Percentiles rank a stretch among this genome's conserved stretches.
Conservation (phyloP, 2,329 filamentous ascomycete species). For the Pseudogymnoascus sp. region DNA sequence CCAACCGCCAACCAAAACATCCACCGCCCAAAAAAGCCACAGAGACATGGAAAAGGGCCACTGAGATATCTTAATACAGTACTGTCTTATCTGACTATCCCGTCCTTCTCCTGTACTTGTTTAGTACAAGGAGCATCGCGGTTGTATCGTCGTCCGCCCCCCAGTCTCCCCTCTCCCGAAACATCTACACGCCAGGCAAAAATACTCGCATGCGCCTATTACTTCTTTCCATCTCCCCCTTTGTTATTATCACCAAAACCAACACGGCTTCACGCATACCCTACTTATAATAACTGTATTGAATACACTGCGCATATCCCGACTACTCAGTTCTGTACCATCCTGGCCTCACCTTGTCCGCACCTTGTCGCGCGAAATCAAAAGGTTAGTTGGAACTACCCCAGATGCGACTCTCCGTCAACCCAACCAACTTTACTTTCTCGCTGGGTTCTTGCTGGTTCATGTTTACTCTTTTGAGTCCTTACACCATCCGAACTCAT, state of each 20-base stretch:
- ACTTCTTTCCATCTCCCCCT: neutral
- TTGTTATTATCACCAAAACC: slow-evolving; percentile 8
- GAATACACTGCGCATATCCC: neutral
- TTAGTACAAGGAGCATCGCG: neutral
- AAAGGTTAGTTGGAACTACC: neutral
- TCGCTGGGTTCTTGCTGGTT: neutral
- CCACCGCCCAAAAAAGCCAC: slow-evolving; percentile 1
- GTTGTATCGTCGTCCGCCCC: neutral
- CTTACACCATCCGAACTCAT: neutral
- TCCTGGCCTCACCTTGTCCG: neutral
- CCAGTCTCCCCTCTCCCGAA: slow-evolving; percentile 1
- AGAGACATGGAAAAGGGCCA: slow-evolving; percentile 3
- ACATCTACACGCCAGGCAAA: slow-evolving; percentile 9
- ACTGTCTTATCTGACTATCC: neutral
- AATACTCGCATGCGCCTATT: slow-evolving; percentile 1
- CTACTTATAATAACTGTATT: neutral
- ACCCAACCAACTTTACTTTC: neutral
- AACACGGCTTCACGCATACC: neutral
- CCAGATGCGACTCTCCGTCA: neutral
- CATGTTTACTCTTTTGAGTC: neutral
- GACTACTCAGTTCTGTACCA: neutral
- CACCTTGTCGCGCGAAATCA: slow-evolving; percentile 2
- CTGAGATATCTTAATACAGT: neutral
- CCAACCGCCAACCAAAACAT: neutral
- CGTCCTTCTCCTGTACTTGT: neutral